Base-by-base conservation (phyloP, 1,139 yeast species). In the Magnusiomyces fungicola region DNA sequence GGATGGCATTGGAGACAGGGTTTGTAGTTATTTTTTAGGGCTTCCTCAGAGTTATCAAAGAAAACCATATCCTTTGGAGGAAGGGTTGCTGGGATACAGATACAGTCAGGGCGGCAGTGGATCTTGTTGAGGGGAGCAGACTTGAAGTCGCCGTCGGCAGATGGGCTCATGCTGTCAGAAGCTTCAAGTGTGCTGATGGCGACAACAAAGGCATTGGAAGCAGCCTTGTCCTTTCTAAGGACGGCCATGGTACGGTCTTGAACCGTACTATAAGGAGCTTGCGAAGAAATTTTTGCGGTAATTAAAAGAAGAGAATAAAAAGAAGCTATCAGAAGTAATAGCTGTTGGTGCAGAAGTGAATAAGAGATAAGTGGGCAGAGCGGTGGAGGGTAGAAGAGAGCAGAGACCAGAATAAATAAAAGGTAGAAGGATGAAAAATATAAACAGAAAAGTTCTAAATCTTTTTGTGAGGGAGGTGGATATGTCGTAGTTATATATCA, bases 1-100 rank as follows among this genome's bases (percentile, higher is more conserved):
- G 72, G 69, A n/a, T 76, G 71, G 50, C 90, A 83, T 44, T 67
- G 64, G 21, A 67, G 66, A 62, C 90, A 83, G 2, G 83, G 75
- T 10, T 55, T 57, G 59, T 61, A 79, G 1, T 82, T 84, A 30
- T 64, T 52, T 10, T 7, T 57, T 54, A 3, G 69, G 33, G 22
- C 53, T 3, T 85, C 85, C n/a, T 46, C 40, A 6, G 41, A 16
- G 14, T n/a, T 23, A 23, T 22, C 18, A 16, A 38, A 38, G 19
- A 38, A 38, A 3, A 24, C 4, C 6, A 38, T 10, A 29, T 24
- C 27, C 5, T 23, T 14, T 21, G 27, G 29, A 3, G 12, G 24
- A 21, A 23, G 14, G 16, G 12, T 21, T 7, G 29, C 7, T 3
- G 42, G 29, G 16, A 38, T 38, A 10, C 29, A 14, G 12, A 19